These are phyloP conservation scores for Sporothrix pseudoabietina DNA, from an alignment of 2,329 filamentous ascomycete genomes.

Conservation along the genomic window DNA sequence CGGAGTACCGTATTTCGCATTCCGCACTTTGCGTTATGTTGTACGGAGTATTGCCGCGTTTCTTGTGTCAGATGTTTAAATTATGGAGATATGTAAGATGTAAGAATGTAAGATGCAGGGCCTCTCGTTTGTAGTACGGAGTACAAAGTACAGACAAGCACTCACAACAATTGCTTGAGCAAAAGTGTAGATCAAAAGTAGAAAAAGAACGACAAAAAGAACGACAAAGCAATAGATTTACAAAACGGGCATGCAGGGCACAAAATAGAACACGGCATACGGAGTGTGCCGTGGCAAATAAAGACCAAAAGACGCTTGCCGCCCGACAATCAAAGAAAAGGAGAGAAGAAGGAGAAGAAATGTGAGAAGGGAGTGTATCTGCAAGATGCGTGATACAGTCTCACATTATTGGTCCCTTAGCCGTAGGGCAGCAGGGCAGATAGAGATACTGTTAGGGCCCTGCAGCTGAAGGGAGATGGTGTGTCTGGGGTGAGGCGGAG, in stretches of 20 bases:
- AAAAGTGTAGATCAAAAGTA: not conserved
- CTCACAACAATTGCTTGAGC: not conserved
- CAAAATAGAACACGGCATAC: not conserved
- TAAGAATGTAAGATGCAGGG: not conserved
- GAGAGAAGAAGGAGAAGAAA: not conserved
- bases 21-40: not conserved
- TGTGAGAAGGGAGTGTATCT: not conserved
- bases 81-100: not conserved
- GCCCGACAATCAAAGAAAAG: conserved; percentile 7
- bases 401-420: not conserved
- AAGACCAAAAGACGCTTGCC: not conserved
- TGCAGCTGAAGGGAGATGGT: not conserved
- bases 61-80: conserved; percentile 2
- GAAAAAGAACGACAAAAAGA: not conserved
- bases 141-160: not conserved
- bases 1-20: not conserved
- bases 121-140: too few relatives aligned
- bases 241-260: not conserved
- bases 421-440: not conserved
- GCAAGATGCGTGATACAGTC: not conserved
- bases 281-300: not conserved
- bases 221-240: not conserved
- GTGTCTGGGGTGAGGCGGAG: not conserved
- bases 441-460: not conserved
- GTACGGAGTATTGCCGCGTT: not conserved